Conservation (phyloP, 1,284 basidiomycete genomes). For the Exobasidium cylindrosporum region DNA sequence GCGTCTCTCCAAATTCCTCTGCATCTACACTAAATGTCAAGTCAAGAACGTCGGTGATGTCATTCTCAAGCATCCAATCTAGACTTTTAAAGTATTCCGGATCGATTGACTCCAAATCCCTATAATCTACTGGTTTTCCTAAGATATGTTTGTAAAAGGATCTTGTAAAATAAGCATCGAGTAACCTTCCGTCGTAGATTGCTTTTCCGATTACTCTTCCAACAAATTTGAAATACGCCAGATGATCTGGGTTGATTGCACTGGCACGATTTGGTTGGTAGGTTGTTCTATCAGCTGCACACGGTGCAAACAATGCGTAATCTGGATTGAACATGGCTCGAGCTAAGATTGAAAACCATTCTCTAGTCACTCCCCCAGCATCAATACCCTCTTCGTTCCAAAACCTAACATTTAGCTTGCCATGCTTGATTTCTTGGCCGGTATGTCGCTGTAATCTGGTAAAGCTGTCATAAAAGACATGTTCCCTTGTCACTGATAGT, state of each 20-base stretch:
- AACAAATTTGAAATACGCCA: constrained; percentile 98
- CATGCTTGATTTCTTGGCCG: constrained; percentile 95
- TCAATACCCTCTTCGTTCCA: constrained; percentile 97
- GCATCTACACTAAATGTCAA: constrained; percentile 85
- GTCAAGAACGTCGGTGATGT: constrained; percentile 68
- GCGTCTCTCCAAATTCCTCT: constrained; percentile 64
- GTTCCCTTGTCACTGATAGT: constrained; percentile 84
- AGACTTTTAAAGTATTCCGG: constrained; percentile 79
- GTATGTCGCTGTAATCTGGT: constrained; percentile 81
- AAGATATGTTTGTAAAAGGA: constrained; percentile 58
- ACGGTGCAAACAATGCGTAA: constrained; percentile 96
- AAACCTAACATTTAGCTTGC: constrained; percentile 94
- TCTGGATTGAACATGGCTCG: constrained; percentile 99
- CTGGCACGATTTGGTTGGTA: constrained; percentile 97
- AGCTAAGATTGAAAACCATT: constrained; percentile 98
- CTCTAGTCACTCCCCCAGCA: constrained; percentile 93
- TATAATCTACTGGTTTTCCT: constrained; percentile 49
- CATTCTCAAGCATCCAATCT: constrained; percentile 58
- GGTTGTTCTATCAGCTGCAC: constrained; percentile 75
- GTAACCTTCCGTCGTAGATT: constrained; percentile 87
- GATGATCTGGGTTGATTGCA: constrained; percentile 76
- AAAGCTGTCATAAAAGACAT: constrained; percentile 97
- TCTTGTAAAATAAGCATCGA: constrained; percentile 89
- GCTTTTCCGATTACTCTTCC: constrained; percentile 93
- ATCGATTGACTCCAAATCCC: constrained; percentile 51